Conservation (phyloP, 2,329 filamentous ascomycete genomes). For the Alternaria sp. region DNA sequence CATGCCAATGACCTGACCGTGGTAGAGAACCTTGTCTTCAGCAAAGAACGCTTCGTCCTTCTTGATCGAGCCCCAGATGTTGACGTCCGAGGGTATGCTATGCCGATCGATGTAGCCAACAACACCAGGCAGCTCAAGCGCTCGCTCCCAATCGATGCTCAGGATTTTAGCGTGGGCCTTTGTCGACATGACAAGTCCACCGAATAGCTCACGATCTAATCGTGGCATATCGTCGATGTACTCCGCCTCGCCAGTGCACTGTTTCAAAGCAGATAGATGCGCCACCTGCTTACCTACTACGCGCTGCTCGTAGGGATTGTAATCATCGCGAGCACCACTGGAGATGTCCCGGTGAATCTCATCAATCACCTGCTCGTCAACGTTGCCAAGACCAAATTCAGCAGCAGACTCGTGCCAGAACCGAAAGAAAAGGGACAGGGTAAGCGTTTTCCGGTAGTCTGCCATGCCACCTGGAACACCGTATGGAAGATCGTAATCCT, state of each 20-base stretch:
- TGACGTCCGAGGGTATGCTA: constrained; percentile 81
- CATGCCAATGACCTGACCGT: constrained; percentile 90
- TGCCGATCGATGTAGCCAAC: constrained; percentile 81
- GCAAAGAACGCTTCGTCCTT: constrained; percentile 89
- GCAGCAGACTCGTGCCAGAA: constrained; percentile 90
- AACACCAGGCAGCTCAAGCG: constrained; percentile 85
- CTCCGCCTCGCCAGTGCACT: constrained; percentile 89
- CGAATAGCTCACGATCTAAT: constrained; percentile 84
- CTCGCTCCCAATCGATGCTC: constrained; percentile 76
- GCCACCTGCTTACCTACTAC: constrained; percentile 83
- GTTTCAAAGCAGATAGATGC: constrained; percentile 88
- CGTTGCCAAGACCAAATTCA: constrained; percentile 60
- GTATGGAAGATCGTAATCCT: constrained; percentile 85
- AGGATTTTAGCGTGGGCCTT: constrained; percentile 85
- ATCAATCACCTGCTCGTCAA: constrained; percentile 74
- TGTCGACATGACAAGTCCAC: constrained; percentile 83
- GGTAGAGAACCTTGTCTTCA: constrained; percentile 82
- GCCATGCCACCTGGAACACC: constrained; percentile 96
- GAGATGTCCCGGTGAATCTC: constrained; percentile 88
- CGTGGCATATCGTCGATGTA: constrained; percentile 93
- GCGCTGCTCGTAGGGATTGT: constrained; percentile 79
- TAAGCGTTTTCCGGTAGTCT: constrained; percentile 87
- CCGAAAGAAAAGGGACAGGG: constrained; percentile 93
- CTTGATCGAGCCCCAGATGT: constrained; percentile 85
- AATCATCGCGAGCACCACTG: constrained; percentile 75